Evolutionary conservation across 192 early-diverging fungal genomes (phyloP), one percentile per base, ranked within the genome.

Genomic region (Linnemannia zychae): DNA sequence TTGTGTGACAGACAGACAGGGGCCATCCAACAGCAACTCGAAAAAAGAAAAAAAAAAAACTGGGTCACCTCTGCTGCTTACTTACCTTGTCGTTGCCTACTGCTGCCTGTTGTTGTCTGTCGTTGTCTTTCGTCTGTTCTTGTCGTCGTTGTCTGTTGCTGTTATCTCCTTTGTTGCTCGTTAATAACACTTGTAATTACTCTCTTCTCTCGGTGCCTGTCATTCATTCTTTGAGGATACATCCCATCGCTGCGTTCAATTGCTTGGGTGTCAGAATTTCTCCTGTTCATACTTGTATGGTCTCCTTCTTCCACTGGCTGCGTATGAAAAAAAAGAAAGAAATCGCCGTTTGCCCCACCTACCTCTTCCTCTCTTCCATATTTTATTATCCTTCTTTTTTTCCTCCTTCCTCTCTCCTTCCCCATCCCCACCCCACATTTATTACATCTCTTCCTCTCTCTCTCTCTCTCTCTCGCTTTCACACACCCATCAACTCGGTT

Each of bases 401-500:
- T n/a, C 9, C 24, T 60, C 28, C 12, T 13, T 11, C 40, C 40
- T 44, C 40, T 44, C 40, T 9, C 40, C 9, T 44, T 44, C 40
- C 40, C 40, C 40, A 44, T 44, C 40, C 40, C 40, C 40, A 44
- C 40, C 40, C 40, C 40, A 44, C 40, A 44, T n/a, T n/a, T 68
- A 16, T 31, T 68, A 7, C 12, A 22, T 17, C 20, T 18, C 17
- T 16, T 15, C 65, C 65, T 36, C 65, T 67, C 63, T 67, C 49
- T 17, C 34, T 31, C 50, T 49, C 44, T 78, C 67, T 44, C 37
- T 81, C 70, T 76, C 65, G 22, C 50, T 24, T 44, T 82, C 57
- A 37, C 82, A 65, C 77, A 71, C 76, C 73, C 71, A 20, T 48
- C 53, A 74, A n/a, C 66, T 67, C 28, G 31, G 34, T 57, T 67